These are phyloP conservation scores for Golubevia sp. DNA, from an alignment of 1,284 basidiomycete species.

Conservation along the genomic window DNA sequence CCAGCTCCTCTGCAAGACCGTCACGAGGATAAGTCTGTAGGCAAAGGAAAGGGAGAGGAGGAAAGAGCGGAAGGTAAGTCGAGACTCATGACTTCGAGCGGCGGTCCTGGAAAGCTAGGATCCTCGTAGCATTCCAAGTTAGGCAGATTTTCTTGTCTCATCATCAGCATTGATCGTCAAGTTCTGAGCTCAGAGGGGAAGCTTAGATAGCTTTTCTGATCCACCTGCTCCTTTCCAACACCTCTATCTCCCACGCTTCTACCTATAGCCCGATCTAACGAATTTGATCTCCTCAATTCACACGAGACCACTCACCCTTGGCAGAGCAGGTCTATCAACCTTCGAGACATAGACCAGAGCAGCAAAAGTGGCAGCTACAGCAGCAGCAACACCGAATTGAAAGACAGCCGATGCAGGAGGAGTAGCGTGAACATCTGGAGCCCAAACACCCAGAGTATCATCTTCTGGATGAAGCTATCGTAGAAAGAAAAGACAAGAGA, in stretches of 20 bases:
- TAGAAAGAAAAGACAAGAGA: not conserved
- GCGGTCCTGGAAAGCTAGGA: no score
- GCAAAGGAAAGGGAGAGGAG: not conserved
- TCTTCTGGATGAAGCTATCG: slow-evolving; percentile 53
- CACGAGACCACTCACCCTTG: slow-evolving; percentile 33
- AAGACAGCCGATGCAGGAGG: slow-evolving; percentile 39
- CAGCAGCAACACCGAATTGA: slow-evolving; percentile 42
- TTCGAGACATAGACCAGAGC: slow-evolving; percentile 37
- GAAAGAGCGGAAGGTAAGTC: not conserved
- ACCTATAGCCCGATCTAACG: no score
- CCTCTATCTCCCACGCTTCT: no score
- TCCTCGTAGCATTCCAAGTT: no score
- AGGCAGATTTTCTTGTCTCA: no score
- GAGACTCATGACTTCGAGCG: no score
- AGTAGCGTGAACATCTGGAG: slow-evolving; percentile 46
- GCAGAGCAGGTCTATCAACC: slow-evolving; percentile 41
- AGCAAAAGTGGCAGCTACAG: slow-evolving; percentile 27
- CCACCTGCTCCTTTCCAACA: no score
- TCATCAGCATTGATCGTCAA: no score
- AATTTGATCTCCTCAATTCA: no score
- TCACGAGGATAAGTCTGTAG: slow-evolving; percentile 51
- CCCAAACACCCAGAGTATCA: slow-evolving; percentile 58
- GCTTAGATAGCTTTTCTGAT: no score
- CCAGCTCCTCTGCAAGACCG: slow-evolving; percentile 50
- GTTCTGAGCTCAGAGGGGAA: no score